These are phyloP conservation scores for Solanum neorickii DNA, from an alignment of 257 asterid species.

Conservation along the genomic window DNA sequence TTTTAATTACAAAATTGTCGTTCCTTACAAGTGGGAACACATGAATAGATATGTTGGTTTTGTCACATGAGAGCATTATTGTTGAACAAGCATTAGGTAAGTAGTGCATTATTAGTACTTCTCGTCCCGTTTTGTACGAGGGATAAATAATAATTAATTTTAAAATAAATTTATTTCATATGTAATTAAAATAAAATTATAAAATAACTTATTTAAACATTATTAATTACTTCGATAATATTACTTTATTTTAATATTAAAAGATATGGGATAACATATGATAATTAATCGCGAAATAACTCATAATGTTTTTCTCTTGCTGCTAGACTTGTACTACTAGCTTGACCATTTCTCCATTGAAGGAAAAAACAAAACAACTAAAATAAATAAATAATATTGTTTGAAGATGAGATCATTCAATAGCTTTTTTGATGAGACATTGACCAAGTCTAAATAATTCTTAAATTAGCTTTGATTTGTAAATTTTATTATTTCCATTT, in stretches of 20 bases:
- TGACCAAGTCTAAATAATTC: neutral
- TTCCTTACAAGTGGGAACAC: constrained; percentile 38
- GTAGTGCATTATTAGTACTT: neutral
- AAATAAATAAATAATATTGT: neutral
- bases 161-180: too few species aligned
- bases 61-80: constrained; percentile 12
- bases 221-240: too few species aligned
- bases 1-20: neutral
- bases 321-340: neutral
- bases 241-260: too few species aligned
- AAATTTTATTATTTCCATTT: neutral
- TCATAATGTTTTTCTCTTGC: neutral
- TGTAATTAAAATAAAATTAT: too few species aligned
- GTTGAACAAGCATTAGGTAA: neutral
- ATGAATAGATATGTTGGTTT: constrained; percentile 6
- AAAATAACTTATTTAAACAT: too few species aligned
- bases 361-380: neutral
- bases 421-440: neutral
- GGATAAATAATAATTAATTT: neutral
- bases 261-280: rapidly evolving
- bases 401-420: neutral
- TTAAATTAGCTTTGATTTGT: neutral
- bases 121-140: rapidly evolving
- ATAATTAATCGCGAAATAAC: too few species aligned
- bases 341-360: neutral